A percentile compares a stretch with the other conserved stretches of the same genome.
Evolutionary conservation across 75 land plant genomes (phyloP).

Genomic region (Picea glauca): DNA sequence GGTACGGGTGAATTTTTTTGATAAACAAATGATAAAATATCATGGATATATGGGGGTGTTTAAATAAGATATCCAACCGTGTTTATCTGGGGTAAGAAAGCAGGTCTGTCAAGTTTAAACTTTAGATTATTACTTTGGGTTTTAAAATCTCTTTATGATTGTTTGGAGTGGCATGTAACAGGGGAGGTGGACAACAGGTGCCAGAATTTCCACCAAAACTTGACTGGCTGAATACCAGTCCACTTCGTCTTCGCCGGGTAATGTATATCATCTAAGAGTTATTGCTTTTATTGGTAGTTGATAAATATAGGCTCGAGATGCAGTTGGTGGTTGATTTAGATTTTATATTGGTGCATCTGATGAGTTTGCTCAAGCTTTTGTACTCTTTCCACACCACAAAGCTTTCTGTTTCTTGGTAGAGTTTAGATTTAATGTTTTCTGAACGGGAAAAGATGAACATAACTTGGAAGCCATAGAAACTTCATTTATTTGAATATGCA

Average conservation of each 20-base stretch:
- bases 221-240: constrained; percentile 90
- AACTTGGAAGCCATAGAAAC: constrained; percentile 9
- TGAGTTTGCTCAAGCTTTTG: neutral
- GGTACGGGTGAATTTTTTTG: constrained; percentile 24
- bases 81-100: neutral
- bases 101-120: neutral
- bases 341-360: neutral
- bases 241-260: constrained; percentile 79
- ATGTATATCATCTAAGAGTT: neutral
- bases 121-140: neutral
- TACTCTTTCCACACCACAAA: no score
- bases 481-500: neutral
- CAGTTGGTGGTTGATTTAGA: neutral
- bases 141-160: neutral
- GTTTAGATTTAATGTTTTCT: no score
- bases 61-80: neutral
- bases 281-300: neutral
- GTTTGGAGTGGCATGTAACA: constrained; percentile 15
- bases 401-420: no score
- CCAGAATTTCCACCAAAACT: constrained; percentile 91
- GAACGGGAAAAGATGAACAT: neutral
- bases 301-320: neutral
- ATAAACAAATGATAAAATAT: constrained; percentile 2
- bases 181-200: constrained; percentile 60
- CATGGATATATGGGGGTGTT: neutral